These are phyloP conservation scores for Aspergillus sclerotioniger DNA, from an alignment of 495 filamentous ascomycete genomes.

Conservation along the genomic window DNA sequence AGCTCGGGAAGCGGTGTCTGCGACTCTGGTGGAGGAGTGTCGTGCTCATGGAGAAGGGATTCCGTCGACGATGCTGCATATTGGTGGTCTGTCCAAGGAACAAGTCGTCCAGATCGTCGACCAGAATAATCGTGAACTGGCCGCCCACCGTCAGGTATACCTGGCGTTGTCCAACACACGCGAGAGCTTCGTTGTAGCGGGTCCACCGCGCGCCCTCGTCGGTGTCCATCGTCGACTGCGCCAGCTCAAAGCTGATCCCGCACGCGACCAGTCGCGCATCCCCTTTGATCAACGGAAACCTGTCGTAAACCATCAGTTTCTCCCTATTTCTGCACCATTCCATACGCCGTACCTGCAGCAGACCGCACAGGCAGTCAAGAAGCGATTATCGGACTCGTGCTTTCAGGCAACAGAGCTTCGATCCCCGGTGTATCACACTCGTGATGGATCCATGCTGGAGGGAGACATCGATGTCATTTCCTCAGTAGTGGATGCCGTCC, in stretches of 20 bases:
- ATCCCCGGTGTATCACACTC: not conserved
- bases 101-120: not conserved
- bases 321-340: slow-evolving; percentile 2
- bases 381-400: not conserved
- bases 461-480: not conserved
- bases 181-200: slow-evolving; percentile 5
- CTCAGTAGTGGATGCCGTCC: not conserved
- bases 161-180: not conserved
- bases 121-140: not conserved
- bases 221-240: not conserved
- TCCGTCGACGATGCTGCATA: slow-evolving; percentile 3
- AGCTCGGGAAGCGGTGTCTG: not conserved
- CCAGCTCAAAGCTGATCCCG: not conserved
- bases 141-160: not conserved
- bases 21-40: not conserved
- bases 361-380: not conserved
- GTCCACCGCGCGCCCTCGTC: not conserved
- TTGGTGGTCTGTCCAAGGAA: not conserved
- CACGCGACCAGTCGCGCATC: not conserved
- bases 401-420: not conserved
- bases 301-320: not conserved
- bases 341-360: not conserved
- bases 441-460: not conserved
- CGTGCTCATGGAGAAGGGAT: not conserved
- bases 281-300: not conserved